Percentiles rank a stretch among this genome's conserved stretches.
Evolutionary conservation across 768 basidiomycete genomes (phyloP).

Genomic region (Suillus subalutaceus): DNA sequence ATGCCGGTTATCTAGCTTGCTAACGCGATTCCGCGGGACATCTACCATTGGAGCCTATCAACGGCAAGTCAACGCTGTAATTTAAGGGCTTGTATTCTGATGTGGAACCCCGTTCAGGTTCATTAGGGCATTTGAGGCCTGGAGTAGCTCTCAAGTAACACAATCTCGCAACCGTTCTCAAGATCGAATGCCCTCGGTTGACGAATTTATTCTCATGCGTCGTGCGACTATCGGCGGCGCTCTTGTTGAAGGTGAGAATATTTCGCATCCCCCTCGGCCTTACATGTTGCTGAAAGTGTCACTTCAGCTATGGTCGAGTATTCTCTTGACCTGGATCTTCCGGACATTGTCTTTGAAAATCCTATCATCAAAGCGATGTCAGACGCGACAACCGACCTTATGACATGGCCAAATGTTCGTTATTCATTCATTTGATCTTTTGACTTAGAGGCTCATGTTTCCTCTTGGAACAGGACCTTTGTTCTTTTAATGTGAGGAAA

Average conservation of each 20-base stretch:
- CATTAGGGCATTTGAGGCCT: conserved; percentile 36
- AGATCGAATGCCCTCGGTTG: conserved; percentile 39
- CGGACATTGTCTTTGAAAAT: conserved; percentile 38
- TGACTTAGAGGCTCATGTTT: conserved; percentile 17
- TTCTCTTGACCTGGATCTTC: conserved; percentile 40
- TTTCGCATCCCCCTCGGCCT: not conserved
- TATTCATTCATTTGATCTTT: conserved; percentile 2
- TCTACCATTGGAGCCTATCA: conserved; percentile 38
- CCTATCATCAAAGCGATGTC: conserved; percentile 40
- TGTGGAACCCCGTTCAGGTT: conserved; percentile 26
- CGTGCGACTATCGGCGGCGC: conserved; percentile 40
- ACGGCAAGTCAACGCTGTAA: conserved; percentile 25
- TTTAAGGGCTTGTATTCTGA: conserved; percentile 9
- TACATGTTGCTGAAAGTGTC: conserved; percentile 7
- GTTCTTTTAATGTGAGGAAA: conserved; percentile 33
- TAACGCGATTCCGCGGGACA: conserved; percentile 38
- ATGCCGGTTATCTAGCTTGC: conserved; percentile 24
- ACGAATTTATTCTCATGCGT: conserved; percentile 42
- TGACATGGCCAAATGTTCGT: conserved; percentile 46
- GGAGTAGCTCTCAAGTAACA: conserved; percentile 39
- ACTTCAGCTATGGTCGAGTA: conserved; percentile 39
- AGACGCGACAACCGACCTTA: conserved; percentile 42
- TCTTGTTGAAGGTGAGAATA: conserved; percentile 39
- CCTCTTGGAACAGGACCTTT: conserved; percentile 25
- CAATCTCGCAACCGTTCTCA: conserved; percentile 38